Percentiles rank a stretch among this genome's conserved stretches.
phyloP scores from a whole-genome alignment of 805 yeast species.

The Candida orba region DNA sequence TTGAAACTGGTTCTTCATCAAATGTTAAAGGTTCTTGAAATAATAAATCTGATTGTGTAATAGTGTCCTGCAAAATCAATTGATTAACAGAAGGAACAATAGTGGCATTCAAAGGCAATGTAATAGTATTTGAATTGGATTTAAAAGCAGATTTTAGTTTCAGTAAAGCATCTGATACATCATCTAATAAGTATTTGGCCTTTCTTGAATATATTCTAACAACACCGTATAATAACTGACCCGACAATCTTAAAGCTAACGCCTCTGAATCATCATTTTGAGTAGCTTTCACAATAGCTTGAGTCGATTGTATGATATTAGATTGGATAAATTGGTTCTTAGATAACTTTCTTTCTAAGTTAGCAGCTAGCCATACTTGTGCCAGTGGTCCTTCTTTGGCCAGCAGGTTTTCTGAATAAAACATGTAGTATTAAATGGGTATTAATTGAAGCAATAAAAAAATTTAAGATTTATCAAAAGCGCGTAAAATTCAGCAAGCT shows the following conservation, averaged over 20 bases:
- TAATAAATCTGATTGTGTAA: slow-evolving; percentile 69
- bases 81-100: slow-evolving; percentile 52
- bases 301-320: slow-evolving; percentile 57
- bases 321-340: slow-evolving; percentile 68
- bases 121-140: slow-evolving; percentile 38
- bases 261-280: slow-evolving; percentile 36
- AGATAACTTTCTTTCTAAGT: slow-evolving; percentile 69
- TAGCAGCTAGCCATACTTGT: slow-evolving; percentile 89
- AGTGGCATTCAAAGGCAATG: slow-evolving; percentile 53
- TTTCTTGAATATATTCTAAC: slow-evolving; percentile 81
- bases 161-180: slow-evolving; percentile 68
- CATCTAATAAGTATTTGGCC: slow-evolving; percentile 76
- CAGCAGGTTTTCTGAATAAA: slow-evolving; percentile 44
- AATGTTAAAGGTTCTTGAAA: slow-evolving; percentile 50
- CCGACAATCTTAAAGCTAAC: slow-evolving; percentile 73
- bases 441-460: slow-evolving; percentile 28
- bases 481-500: too few relatives aligned
- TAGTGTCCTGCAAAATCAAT: slow-evolving; percentile 65
- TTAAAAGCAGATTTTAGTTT: slow-evolving; percentile 64
- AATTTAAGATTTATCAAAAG: neutral
- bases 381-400: slow-evolving; percentile 80
- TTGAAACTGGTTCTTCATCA: slow-evolving; percentile 20
- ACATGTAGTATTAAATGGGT: slow-evolving; percentile 27
- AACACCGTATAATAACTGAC: slow-evolving; percentile 80
- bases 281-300: slow-evolving; percentile 49